phyloP scores from a whole-genome alignment of 108 stramenopile genomes.

The Fistulifera pelliculosa region DNA sequence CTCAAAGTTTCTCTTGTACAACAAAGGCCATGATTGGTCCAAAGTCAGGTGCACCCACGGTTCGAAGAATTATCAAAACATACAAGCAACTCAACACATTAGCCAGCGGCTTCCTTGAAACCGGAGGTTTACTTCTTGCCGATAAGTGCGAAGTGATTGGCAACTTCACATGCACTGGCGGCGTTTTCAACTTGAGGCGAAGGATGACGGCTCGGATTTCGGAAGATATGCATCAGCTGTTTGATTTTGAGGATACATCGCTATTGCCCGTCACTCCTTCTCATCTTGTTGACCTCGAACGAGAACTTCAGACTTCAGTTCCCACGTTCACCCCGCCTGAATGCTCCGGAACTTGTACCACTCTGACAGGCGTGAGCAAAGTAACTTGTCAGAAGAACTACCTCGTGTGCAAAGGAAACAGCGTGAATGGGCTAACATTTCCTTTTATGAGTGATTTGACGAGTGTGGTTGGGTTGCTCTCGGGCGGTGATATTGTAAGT shows the following conservation, averaged over 20 bases:
- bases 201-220: background rate
- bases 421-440: slow-evolving; percentile 16
- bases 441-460: slow-evolving; percentile 15
- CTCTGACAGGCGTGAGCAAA: background rate
- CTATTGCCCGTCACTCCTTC: slow-evolving; percentile 10
- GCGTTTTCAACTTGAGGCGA: background rate
- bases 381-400: slow-evolving; percentile 14
- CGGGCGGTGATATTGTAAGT: slow-evolving; percentile 13
- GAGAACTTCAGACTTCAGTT: background rate
- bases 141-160: slow-evolving; percentile 10
- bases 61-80: slow-evolving; percentile 9
- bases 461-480: slow-evolving; percentile 11
- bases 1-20: too few species aligned
- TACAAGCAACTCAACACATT: slow-evolving; percentile 10
- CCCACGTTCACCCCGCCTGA: background rate
- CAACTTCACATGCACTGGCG: background rate
- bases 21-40: too few species aligned
- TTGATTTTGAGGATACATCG: slow-evolving; percentile 9
- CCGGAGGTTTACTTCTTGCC: slow-evolving; percentile 13
- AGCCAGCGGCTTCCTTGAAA: slow-evolving; percentile 6
- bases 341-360: background rate
- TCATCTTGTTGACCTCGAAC: slow-evolving; percentile 2
- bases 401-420: slow-evolving; percentile 13
- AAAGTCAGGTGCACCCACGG: slow-evolving; percentile 6
- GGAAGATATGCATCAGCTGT: slow-evolving; percentile 15